A percentile compares a stretch with the other conserved stretches of the same genome.
These are phyloP conservation scores for Heritiera fomes DNA, from an alignment of 345 rosid species.

Conservation along the genomic window DNA sequence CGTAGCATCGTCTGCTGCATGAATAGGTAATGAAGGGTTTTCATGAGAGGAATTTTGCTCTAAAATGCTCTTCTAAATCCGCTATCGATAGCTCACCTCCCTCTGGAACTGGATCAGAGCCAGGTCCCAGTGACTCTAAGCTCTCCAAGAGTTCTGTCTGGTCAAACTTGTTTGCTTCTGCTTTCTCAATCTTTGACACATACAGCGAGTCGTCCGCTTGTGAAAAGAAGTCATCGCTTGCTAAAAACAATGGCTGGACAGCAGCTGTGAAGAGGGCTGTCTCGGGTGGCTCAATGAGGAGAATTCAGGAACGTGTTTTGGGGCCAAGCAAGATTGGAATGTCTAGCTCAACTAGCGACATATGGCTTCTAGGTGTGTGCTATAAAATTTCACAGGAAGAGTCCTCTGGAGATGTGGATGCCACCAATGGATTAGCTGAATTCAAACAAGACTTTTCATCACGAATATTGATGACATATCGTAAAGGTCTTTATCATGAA, in stretches of 20 bases:
- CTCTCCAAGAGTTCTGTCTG: conserved; percentile 46
- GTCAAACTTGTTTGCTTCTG: conserved; percentile 63
- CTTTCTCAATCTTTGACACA: conserved; percentile 65
- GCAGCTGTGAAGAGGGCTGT: conserved; percentile 66
- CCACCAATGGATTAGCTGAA: conserved; percentile 48
- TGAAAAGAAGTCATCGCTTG: conserved; percentile 43
- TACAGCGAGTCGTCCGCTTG: conserved; percentile 45
- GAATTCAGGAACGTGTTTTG: conserved; percentile 80
- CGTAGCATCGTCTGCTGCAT: conserved; percentile 26
- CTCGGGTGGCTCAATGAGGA: conserved; percentile 77
- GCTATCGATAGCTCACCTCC: conserved; percentile 36
- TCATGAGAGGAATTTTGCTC: conserved; percentile 51
- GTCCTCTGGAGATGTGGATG: conserved; percentile 37
- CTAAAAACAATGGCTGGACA: conserved; percentile 65
- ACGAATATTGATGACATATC: conserved; percentile 72
- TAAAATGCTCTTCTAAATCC: conserved; percentile 47
- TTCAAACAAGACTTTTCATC: conserved; percentile 77
- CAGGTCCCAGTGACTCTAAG: conserved; percentile 46
- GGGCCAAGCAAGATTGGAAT: conserved; percentile 71
- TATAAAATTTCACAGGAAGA: conserved; percentile 62
- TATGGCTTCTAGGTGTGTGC: conserved; percentile 84
- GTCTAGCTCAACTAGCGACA: conserved; percentile 57
- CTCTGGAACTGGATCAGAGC: conserved; percentile 51
- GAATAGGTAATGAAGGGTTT: conserved; percentile 75
- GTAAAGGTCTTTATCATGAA: conserved; percentile 63